Base-by-base conservation (phyloP, 2,329 filamentous ascomycete genomes). In the Geosmithia flava region DNA sequence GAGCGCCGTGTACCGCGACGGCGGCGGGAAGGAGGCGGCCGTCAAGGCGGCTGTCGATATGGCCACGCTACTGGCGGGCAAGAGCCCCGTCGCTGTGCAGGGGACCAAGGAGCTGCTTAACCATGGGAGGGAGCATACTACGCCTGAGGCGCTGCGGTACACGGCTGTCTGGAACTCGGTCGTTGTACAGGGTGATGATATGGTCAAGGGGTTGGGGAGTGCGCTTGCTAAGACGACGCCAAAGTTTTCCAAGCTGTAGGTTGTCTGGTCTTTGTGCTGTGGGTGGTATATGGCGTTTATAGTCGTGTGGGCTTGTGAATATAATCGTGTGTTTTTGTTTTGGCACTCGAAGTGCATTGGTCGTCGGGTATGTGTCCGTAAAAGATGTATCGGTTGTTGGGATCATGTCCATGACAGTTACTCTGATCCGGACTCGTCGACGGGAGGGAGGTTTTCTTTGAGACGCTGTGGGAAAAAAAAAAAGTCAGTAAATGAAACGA, bases 51-150 rank as follows among this genome's bases (percentile, higher is more conserved):
- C 75, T 0, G 45, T 90, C 51, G 71, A 78, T 52, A 59, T 86
- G 58, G 87, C 83, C 1, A 65, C 59, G 11, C 56, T 80, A 57
- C 77, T 96, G 50, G 85, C 86, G 27, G 69, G 63, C 17, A 96
- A 96, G 75, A 93, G 86, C 59, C 91, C 91, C 0, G 81, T 97
- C 20, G 89, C 88, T 1, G 85, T 91, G 53, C 80, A 88, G 68
- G 83, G 86, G 6, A 95, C 89, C 8, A 95, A 95, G 70, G 85
- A 93, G 67, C 66, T 95, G 52, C 61, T 95, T 59, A 89, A 93
- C 64, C 87, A 83, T 59, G 85, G 83, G 33, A 75, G 87, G 56
- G 90, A 95, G 63, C 80, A 89, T 62, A 72, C 75, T 2, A 79
- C 95, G 27, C 78, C 76, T 44, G 88, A 95, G 55, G 87, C 83